Conservation (phyloP, 306 rosid species). For the Alnus glutinosa region DNA sequence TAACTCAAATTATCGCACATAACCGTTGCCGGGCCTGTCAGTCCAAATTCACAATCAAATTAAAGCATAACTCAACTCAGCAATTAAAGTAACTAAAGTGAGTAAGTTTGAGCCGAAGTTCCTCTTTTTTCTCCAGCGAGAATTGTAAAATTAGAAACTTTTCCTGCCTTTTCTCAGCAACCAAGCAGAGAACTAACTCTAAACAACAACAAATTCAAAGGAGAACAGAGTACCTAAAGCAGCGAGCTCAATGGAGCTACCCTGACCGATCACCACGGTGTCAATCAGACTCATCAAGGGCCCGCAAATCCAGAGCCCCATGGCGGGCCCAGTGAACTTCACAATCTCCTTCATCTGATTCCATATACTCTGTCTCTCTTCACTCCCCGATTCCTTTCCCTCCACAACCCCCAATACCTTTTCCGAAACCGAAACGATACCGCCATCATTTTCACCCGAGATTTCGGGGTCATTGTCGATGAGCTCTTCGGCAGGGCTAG, state of each 20-base stretch:
- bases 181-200: too few relatives aligned
- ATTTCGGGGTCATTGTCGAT: slow-evolving; percentile 4
- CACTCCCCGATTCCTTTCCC: slow-evolving; percentile 40
- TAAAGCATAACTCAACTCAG: too few relatives aligned
- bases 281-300: slow-evolving; percentile 91
- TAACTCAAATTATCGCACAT: too few relatives aligned
- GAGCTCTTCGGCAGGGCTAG: slow-evolving; percentile 23
- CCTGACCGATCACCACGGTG: slow-evolving; percentile 81
- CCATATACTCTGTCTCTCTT: slow-evolving; percentile 42
- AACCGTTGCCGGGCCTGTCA: too few relatives aligned
- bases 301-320: slow-evolving; percentile 80
- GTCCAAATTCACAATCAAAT: too few relatives aligned
- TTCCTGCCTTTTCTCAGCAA: too few relatives aligned
- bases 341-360: slow-evolving; percentile 70
- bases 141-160: too few relatives aligned
- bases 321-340: slow-evolving; percentile 71
- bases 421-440: neutral
- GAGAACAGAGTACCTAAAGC: slow-evolving; percentile 63
- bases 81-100: too few relatives aligned
- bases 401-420: slow-evolving; percentile 7
- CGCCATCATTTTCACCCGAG: slow-evolving; percentile 17
- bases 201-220: too few relatives aligned
- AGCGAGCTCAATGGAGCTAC: slow-evolving; percentile 92
- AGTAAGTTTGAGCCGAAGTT: too few relatives aligned
- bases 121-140: too few relatives aligned